A percentile compares a stretch with the other conserved stretches of the same genome.
Conservation (phyloP, 2,329 filamentous ascomycete species). For the Calonectria pseudoturangicola region DNA sequence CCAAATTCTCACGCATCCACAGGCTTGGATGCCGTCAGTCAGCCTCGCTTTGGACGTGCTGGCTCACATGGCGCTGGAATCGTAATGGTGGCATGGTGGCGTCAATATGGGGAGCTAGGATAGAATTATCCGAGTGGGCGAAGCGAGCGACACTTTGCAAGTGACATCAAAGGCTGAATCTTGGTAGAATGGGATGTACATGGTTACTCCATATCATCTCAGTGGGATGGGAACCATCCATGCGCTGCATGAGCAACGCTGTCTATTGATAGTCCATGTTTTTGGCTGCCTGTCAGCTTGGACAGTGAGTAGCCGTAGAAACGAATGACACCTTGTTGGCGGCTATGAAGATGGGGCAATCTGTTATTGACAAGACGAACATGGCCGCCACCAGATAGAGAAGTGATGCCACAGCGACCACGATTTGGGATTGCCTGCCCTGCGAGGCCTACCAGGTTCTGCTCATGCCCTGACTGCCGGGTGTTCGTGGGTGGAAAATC, state of each 20-base stretch:
- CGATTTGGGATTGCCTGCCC: conserved; percentile 15
- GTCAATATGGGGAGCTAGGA: conserved; percentile 7
- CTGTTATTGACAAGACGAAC: conserved; percentile 5
- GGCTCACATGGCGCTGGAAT: conserved; percentile 26
- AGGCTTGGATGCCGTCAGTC: neutral
- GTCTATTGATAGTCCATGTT: conserved; percentile 21
- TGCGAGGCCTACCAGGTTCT: conserved; percentile 12
- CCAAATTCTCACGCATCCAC: conserved; percentile 20
- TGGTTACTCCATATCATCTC: too few species aligned
- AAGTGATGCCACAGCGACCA: neutral
- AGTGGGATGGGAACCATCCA: neutral
- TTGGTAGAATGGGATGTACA: neutral
- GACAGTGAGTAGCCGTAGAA: conserved; percentile 17
- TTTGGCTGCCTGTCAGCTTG: conserved; percentile 6
- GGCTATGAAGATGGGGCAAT: conserved; percentile 16
- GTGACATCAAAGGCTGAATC: conserved; percentile 4
- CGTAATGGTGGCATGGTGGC: conserved; percentile 23
- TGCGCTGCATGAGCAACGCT: conserved; percentile 7
- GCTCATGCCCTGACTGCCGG: conserved; percentile 13
- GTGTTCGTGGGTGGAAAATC: conserved; percentile 19
- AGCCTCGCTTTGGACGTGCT: conserved; percentile 21
- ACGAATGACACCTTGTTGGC: conserved; percentile 40
- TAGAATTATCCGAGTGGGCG: conserved; percentile 34
- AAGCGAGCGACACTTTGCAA: conserved; percentile 25
- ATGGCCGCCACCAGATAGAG: neutral